A percentile compares a stretch with the other conserved stretches of the same genome.
Evolutionary conservation across 2,329 filamentous ascomycete genomes (phyloP).

Genomic region (Fusarium sterilihyphosum): DNA sequence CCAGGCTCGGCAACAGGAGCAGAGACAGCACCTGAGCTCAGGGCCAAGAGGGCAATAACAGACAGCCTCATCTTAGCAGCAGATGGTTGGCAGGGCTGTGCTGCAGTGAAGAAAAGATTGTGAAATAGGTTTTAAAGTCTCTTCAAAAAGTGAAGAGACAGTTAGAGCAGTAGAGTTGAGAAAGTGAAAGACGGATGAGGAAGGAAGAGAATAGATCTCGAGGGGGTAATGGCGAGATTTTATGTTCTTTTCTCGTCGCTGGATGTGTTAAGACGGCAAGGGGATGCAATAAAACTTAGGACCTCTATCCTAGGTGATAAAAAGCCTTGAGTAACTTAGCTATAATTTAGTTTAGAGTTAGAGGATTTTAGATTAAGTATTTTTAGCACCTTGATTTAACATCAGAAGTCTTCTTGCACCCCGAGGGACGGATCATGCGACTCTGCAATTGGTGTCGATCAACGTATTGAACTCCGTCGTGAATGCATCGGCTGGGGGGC

Average conservation of each 20-base stretch:
- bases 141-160: background rate
- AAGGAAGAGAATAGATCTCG: background rate
- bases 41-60: constrained; percentile 1
- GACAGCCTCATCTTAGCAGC: constrained; percentile 18
- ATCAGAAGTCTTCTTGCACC: too few species aligned
- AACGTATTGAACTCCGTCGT: background rate
- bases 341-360: too few species aligned
- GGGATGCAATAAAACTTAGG: too few species aligned
- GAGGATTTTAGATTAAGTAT: too few species aligned
- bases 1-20: constrained; percentile 1
- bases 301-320: too few species aligned
- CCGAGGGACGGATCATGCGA: too few species aligned
- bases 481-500: background rate
- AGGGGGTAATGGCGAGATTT: background rate
- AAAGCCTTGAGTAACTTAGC: too few species aligned
- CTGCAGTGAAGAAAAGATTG: background rate
- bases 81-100: background rate
- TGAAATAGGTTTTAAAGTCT: background rate
- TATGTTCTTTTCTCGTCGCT: background rate
- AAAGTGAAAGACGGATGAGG: background rate
- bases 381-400: too few species aligned
- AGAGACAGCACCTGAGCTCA: constrained; percentile 7
- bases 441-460: background rate
- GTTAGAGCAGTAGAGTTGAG: background rate
- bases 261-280: too few species aligned